A percentile compares a stretch with the other conserved stretches of the same genome.
Conservation (phyloP, 2,329 filamentous ascomycete genomes). For the Fusarium guadeloupense region DNA sequence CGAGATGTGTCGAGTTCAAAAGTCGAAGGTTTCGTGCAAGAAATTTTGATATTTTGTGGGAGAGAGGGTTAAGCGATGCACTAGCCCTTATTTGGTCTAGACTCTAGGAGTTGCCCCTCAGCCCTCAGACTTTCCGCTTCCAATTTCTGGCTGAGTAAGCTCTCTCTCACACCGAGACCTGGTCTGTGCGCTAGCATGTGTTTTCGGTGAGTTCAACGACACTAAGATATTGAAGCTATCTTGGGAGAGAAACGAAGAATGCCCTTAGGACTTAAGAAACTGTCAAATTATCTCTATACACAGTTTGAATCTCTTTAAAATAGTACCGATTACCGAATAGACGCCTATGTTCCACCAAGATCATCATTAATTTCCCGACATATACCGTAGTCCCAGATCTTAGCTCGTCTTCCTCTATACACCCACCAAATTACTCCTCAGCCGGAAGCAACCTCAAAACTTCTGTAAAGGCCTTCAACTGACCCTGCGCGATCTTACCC, state of each 20-base stretch:
- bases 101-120: conserved; percentile 45
- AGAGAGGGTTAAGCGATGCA: conserved; percentile 49
- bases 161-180: background rate
- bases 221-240: background rate
- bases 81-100: conserved; percentile 44
- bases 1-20: conserved; percentile 39
- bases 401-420: too few species aligned
- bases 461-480: conserved; percentile 41
- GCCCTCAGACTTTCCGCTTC: background rate
- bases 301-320: background rate
- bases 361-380: background rate
- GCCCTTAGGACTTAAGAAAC: too few species aligned
- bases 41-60: conserved; percentile 50
- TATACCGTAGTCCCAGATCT: background rate
- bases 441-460: conserved; percentile 36
- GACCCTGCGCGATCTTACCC: conserved; percentile 45
- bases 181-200: background rate
- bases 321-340: background rate
- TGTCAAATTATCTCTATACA: background rate
- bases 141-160: conserved; percentile 41
- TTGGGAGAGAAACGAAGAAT: too few species aligned
- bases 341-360: too few species aligned
- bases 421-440: conserved; percentile 6
- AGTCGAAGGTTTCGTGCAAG: conserved; percentile 7
- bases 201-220: background rate